Evolutionary conservation across 2,329 filamentous ascomycete genomes (phyloP).

Genomic region (Ascocoryne sarcoides): DNA sequence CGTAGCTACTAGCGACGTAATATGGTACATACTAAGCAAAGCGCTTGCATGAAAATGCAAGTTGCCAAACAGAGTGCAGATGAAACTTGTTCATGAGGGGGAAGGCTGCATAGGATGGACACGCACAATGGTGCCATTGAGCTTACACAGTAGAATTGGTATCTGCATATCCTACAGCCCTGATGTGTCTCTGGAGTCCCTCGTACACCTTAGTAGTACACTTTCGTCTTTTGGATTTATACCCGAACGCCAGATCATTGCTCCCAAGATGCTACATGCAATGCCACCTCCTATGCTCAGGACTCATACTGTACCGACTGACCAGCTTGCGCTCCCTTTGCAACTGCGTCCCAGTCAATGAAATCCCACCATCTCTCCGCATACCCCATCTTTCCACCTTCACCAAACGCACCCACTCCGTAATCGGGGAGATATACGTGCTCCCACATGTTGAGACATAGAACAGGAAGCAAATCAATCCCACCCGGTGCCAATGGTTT

Average conservation of each 20-base stretch:
- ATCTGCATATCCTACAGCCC: background rate
- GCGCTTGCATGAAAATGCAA: no score
- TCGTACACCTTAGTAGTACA: background rate
- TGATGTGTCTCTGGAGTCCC: background rate
- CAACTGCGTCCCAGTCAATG: slow-evolving; percentile 77
- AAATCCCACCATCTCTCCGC: slow-evolving; percentile 78
- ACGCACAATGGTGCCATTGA: no score
- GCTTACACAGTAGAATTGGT: no score
- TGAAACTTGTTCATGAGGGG: no score
- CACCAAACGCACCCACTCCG: slow-evolving; percentile 44
- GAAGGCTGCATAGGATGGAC: no score
- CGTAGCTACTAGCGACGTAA: no score
- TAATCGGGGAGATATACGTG: slow-evolving; percentile 86
- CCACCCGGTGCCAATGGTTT: slow-evolving; percentile 50
- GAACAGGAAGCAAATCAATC: slow-evolving; percentile 59
- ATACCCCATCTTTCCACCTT: slow-evolving; percentile 66
- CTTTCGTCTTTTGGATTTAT: background rate
- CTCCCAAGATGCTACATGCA: background rate
- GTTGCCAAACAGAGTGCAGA: no score
- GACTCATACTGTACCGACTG: no score
- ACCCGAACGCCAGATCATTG: background rate
- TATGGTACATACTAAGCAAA: no score
- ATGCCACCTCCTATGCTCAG: background rate
- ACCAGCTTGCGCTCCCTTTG: slow-evolving; percentile 21
- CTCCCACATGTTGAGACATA: slow-evolving; percentile 96